These are phyloP conservation scores for Terana coerulea DNA, from an alignment of 768 basidiomycete genomes.

Conservation along the genomic window DNA sequence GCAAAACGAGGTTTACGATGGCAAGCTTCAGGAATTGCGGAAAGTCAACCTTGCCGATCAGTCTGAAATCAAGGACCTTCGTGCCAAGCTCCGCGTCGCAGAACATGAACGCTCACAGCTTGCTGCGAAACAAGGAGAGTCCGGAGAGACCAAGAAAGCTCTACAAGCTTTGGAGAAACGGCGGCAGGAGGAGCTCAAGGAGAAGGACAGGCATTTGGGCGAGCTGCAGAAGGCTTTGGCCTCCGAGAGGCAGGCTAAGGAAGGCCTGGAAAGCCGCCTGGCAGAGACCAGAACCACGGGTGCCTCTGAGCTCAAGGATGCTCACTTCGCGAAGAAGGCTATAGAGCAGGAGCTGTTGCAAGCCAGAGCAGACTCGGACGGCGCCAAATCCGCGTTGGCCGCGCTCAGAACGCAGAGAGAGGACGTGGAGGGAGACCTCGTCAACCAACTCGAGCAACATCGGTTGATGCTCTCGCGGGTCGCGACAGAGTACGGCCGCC, in stretches of 20 bases:
- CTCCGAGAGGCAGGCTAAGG: constrained; percentile 49
- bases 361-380: constrained; percentile 33
- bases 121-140: constrained; percentile 48
- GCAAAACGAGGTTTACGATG: constrained; percentile 52
- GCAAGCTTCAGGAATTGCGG: constrained; percentile 60
- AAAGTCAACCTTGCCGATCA: constrained; percentile 46
- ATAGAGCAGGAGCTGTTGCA: constrained; percentile 36
- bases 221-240: constrained; percentile 53
- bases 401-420: constrained; percentile 29
- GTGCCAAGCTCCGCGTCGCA: constrained; percentile 48
- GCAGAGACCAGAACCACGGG: constrained; percentile 40
- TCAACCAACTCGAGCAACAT: constrained; percentile 49
- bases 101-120: constrained; percentile 58
- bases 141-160: constrained; percentile 46
- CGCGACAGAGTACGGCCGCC: constrained; percentile 41
- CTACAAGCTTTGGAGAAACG: constrained; percentile 46
- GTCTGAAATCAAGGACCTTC: constrained; percentile 59
- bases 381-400: constrained; percentile 30
- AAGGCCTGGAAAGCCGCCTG: constrained; percentile 40
- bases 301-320: constrained; percentile 36
- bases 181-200: constrained; percentile 51
- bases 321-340: constrained; percentile 29
- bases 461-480: constrained; percentile 41
- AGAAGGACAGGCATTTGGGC: constrained; percentile 47
- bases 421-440: constrained; percentile 41